Evolutionary conservation across 495 filamentous ascomycete genomes (phyloP).

Genomic region (Penicillium subrubescens): DNA sequence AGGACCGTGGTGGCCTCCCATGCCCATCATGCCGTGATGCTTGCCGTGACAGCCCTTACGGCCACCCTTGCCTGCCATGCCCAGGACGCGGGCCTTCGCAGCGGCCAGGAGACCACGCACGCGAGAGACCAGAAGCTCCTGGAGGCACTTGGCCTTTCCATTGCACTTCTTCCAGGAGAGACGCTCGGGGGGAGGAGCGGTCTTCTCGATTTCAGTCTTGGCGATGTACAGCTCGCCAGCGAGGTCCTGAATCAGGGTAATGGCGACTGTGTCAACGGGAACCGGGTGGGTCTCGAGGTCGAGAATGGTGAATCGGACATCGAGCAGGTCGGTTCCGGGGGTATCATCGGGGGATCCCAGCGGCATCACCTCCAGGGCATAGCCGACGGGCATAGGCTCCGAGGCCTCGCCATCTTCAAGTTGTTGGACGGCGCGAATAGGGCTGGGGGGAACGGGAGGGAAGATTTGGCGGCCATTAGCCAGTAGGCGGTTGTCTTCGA

Average conservation of each 20-base stretch:
- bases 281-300: slow-evolving; percentile 53
- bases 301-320: slow-evolving; percentile 50
- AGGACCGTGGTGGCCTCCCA: slow-evolving; percentile 17
- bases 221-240: slow-evolving; percentile 42
- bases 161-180: slow-evolving; percentile 46
- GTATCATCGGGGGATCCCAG: slow-evolving; percentile 32
- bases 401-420: slow-evolving; percentile 39
- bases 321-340: slow-evolving; percentile 35
- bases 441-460: slow-evolving; percentile 41
- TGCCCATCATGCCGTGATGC: slow-evolving; percentile 21
- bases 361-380: slow-evolving; percentile 47
- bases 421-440: slow-evolving; percentile 40
- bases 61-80: slow-evolving; percentile 30
- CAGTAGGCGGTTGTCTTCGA: slow-evolving; percentile 43
- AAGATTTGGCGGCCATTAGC: slow-evolving; percentile 55
- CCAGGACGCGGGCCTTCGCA: slow-evolving; percentile 44
- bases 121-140: slow-evolving; percentile 40
- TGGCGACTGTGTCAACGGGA: slow-evolving; percentile 49
- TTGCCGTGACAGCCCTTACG: slow-evolving; percentile 37
- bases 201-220: slow-evolving; percentile 41
- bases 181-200: slow-evolving; percentile 32
- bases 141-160: slow-evolving; percentile 44
- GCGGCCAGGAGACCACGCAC: slow-evolving; percentile 40
- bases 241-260: slow-evolving; percentile 43
- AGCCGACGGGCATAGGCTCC: slow-evolving; percentile 41